Conservation (phyloP, 208 protist genomes). For the Acanthamoeba triangularis region DNA sequence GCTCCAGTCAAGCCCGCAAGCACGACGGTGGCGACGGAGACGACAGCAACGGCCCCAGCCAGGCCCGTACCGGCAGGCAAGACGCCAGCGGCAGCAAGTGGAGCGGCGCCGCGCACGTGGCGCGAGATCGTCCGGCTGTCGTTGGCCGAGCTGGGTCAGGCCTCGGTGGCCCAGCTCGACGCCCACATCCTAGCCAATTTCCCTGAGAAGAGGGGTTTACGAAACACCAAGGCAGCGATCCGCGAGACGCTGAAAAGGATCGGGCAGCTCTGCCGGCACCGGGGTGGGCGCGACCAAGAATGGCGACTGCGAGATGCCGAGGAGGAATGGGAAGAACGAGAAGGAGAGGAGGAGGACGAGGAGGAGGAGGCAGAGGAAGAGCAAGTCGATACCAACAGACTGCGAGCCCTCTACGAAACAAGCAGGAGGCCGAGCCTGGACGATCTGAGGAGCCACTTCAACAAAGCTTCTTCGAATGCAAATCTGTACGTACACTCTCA, state of each 20-base stretch:
- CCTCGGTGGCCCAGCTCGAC: background rate
- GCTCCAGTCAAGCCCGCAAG: too few species aligned
- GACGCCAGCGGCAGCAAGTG: too few species aligned
- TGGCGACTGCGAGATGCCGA: background rate
- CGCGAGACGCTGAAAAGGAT: background rate
- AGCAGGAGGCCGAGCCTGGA: background rate
- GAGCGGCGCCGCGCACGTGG: background rate
- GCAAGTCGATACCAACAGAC: background rate
- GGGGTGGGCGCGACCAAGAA: background rate
- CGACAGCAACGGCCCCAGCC: background rate
- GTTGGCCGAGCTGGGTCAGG: background rate
- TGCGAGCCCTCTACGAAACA: background rate
- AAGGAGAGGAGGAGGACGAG: background rate
- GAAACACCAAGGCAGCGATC: background rate
- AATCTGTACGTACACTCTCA: background rate
- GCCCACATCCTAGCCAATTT: background rate
- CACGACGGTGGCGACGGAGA: too few species aligned
- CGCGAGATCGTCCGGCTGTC: background rate
- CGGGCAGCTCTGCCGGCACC: background rate
- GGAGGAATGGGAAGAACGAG: background rate
- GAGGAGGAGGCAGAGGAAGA: background rate
- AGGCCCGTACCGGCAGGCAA: background rate
- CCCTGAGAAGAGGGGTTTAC: background rate
- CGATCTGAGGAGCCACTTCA: background rate
- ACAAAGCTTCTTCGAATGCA: background rate